A percentile compares a stretch with the other conserved stretches of the same genome.
These are phyloP conservation scores for Mycena polygramma DNA, from an alignment of 768 basidiomycete genomes.

Conservation along the genomic window DNA sequence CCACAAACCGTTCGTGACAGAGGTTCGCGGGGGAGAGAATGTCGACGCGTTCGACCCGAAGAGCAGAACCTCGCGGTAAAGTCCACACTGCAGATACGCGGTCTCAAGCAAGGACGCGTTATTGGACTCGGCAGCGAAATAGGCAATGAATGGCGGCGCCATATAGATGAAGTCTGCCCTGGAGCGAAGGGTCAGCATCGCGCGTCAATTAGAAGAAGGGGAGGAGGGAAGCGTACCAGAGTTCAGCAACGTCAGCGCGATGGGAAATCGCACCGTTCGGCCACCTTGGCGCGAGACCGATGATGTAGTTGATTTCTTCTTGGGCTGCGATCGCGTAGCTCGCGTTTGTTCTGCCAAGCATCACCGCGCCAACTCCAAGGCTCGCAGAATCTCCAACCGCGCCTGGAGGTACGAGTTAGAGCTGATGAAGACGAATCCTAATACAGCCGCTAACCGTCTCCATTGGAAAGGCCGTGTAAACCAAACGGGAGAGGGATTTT, in stretches of 20 bases:
- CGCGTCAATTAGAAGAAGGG: not conserved
- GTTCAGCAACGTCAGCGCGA: constrained; percentile 59
- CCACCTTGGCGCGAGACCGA: constrained; percentile 55
- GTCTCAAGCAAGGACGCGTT: constrained; percentile 52
- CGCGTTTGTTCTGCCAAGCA: constrained; percentile 46
- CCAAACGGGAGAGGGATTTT: constrained; percentile 41
- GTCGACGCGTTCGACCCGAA: constrained; percentile 43
- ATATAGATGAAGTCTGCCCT: constrained; percentile 68
- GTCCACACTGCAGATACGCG: constrained; percentile 53
- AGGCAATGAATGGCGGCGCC: constrained; percentile 66
- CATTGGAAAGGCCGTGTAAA: constrained; percentile 47
- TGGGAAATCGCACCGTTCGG: constrained; percentile 68
- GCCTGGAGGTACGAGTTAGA: no score
- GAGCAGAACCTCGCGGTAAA: constrained; percentile 54
- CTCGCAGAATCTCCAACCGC: constrained; percentile 71
- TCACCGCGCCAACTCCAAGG: constrained; percentile 57
- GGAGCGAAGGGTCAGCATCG: not conserved
- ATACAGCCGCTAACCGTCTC: constrained; percentile 45
- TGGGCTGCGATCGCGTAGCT: constrained; percentile 6
- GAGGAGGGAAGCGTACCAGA: constrained; percentile 52
- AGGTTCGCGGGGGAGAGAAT: constrained; percentile 22
- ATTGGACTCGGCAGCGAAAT: constrained; percentile 55
- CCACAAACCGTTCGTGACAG: constrained; percentile 49
- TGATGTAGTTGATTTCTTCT: constrained; percentile 58
- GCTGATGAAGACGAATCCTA: no score